Conservation (phyloP, 2,329 filamentous ascomycete genomes). For the Sclerotinia trifoliorum region DNA sequence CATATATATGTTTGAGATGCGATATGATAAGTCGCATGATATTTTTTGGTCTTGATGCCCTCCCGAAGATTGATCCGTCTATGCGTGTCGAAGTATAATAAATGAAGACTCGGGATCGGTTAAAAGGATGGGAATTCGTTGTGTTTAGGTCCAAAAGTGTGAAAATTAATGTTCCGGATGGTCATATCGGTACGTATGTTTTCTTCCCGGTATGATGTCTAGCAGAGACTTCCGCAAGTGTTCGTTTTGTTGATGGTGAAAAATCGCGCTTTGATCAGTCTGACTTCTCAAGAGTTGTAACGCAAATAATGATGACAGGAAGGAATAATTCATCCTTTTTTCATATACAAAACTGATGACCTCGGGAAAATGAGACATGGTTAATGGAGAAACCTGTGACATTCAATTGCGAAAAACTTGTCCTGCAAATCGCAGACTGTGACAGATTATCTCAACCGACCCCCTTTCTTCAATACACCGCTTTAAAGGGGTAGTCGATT, state of each 20-base stretch:
- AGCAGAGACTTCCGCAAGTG: neutral
- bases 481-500: neutral
- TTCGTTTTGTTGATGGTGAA: neutral
- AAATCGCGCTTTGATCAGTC: neutral
- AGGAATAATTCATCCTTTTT: neutral
- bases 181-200: neutral
- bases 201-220: slow-evolving; percentile 6
- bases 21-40: slow-evolving; percentile 13
- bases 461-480: slow-evolving; percentile 7
- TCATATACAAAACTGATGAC: neutral
- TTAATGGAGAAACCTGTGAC: neutral
- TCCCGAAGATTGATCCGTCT: neutral
- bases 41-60: slow-evolving; percentile 1
- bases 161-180: neutral
- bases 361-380: neutral
- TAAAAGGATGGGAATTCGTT: neutral
- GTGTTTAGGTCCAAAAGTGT: neutral
- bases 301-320: neutral
- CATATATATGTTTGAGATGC: slow-evolving; percentile 10
- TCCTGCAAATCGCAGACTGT: neutral
- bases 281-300: neutral
- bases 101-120: slow-evolving; percentile 1
- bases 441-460: neutral
- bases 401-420: neutral
- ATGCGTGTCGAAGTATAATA: neutral